A percentile compares a stretch with the other conserved stretches of the same genome.
phyloP scores from a whole-genome alignment of 805 yeast species.

The Pichia phayaonensis region DNA sequence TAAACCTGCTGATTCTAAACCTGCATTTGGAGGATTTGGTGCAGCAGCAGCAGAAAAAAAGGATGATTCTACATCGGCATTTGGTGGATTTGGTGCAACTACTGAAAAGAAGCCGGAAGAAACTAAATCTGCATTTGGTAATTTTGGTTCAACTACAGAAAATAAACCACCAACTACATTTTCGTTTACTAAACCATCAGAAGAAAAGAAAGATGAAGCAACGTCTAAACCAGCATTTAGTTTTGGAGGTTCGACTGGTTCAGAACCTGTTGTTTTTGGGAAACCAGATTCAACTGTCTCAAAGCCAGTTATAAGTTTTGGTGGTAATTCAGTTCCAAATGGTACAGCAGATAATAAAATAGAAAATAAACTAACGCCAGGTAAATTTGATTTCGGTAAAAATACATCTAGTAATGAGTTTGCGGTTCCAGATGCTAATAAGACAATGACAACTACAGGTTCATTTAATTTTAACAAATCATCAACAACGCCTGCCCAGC shows the following conservation, averaged over 20 bases:
- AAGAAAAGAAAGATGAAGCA: conserved; percentile 4
- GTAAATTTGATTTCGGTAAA: neutral
- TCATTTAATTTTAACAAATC: neutral
- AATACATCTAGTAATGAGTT: neutral
- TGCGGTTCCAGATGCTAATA: neutral
- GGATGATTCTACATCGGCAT: neutral
- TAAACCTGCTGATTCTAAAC: neutral
- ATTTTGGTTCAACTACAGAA: neutral
- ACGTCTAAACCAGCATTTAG: conserved; percentile 8
- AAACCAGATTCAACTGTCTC: neutral
- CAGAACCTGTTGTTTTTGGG: neutral
- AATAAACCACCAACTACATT: neutral
- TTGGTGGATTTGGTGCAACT: neutral
- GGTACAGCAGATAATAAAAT: neutral
- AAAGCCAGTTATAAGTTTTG: neutral
- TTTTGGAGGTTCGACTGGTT: conserved; percentile 2
- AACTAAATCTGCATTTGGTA: conserved; percentile 15
- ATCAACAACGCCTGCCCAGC: neutral
- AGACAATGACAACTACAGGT: neutral
- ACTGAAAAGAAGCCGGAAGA: neutral
- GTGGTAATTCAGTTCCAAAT: neutral
- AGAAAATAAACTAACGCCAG: neutral
- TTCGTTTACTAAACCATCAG: neutral
- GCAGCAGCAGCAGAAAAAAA: neutral
- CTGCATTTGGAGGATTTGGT: neutral